Percentiles rank a stretch among this genome's conserved stretches.
Evolutionary conservation across 2,329 filamentous ascomycete genomes (phyloP).

Genomic region (Venturia carpophila): DNA sequence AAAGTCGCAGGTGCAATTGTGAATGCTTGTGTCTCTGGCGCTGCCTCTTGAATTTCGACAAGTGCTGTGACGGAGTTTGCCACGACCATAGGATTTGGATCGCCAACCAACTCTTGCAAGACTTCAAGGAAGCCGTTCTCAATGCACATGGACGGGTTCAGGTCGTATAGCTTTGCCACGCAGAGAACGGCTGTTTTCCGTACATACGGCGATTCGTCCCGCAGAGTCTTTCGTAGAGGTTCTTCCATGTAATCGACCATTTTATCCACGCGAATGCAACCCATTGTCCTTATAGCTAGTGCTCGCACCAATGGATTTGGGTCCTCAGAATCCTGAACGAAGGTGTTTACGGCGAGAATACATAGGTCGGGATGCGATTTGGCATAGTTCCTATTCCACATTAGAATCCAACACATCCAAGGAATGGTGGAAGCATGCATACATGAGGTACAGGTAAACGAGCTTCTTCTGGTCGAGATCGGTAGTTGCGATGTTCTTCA

Average conservation of each 20-base stretch:
- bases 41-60: constrained; percentile 81
- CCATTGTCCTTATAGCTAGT: constrained; percentile 95
- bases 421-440: constrained; percentile 22
- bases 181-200: constrained; percentile 97
- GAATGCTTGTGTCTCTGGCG: constrained; percentile 82
- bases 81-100: constrained; percentile 98
- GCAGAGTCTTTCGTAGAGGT: constrained; percentile 85
- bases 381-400: constrained; percentile 78
- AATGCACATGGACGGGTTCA: constrained; percentile 85
- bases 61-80: constrained; percentile 94
- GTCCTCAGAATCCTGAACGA: constrained; percentile 98
- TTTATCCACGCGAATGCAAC: constrained; percentile 95
- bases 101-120: constrained; percentile 90
- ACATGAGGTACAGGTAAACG: constrained; percentile 97
- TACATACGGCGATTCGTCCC: constrained; percentile 96
- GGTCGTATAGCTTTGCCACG: constrained; percentile 93
- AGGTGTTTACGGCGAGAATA: constrained; percentile 97
- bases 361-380: constrained; percentile 98
- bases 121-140: constrained; percentile 95
- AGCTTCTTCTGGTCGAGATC: constrained; percentile 99
- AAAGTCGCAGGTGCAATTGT: constrained; percentile 73
- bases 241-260: constrained; percentile 99
- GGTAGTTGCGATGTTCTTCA: constrained; percentile 95
- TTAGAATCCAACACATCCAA: constrained; percentile 20
- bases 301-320: constrained; percentile 93